Percentiles rank a stretch among this genome's conserved stretches.
phyloP scores from a whole-genome alignment of 2,329 filamentous ascomycete genomes.

The Aspergillus sp. region DNA sequence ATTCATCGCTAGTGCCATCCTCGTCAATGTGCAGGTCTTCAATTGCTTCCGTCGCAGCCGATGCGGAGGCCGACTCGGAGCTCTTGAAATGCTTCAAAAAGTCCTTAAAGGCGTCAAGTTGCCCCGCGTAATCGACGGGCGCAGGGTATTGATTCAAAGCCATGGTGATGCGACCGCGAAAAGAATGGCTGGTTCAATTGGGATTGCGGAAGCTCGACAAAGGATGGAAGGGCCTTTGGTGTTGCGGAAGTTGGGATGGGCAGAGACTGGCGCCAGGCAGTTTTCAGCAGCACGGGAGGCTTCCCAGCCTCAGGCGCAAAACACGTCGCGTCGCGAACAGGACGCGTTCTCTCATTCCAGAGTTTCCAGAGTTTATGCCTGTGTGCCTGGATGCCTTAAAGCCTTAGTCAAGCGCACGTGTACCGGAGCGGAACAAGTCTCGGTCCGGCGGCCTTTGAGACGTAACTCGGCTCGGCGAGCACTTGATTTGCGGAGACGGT shows the following conservation, averaged over 20 bases:
- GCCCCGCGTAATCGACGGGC: constrained; percentile 84
- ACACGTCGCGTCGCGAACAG: constrained; percentile 35
- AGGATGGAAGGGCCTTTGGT: constrained; percentile 16
- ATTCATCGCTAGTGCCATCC: constrained; percentile 84
- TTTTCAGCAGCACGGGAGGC: constrained; percentile 17
- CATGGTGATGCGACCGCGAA: constrained; percentile 62
- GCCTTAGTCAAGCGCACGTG: constrained; percentile 25
- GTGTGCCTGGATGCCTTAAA: neutral
- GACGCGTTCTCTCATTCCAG: constrained; percentile 26
- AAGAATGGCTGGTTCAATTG: constrained; percentile 26
- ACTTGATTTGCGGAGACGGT: constrained; percentile 31
- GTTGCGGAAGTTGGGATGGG: constrained; percentile 17
- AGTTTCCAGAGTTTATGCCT: neutral
- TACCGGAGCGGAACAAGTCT: constrained; percentile 39
- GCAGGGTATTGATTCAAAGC: constrained; percentile 80
- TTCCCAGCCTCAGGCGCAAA: constrained; percentile 21
- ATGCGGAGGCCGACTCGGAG: constrained; percentile 64
- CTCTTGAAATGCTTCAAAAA: constrained; percentile 89
- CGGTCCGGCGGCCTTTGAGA: constrained; percentile 31
- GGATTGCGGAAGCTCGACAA: constrained; percentile 22
- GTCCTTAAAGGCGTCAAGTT: constrained; percentile 79
- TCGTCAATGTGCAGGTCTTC: constrained; percentile 85
- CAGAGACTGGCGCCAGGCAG: constrained; percentile 15
- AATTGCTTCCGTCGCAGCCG: constrained; percentile 77
- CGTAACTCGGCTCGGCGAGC: constrained; percentile 30